Base-by-base conservation (phyloP, 352 stramenopile genomes). In the Globisporangium spiculum region DNA sequence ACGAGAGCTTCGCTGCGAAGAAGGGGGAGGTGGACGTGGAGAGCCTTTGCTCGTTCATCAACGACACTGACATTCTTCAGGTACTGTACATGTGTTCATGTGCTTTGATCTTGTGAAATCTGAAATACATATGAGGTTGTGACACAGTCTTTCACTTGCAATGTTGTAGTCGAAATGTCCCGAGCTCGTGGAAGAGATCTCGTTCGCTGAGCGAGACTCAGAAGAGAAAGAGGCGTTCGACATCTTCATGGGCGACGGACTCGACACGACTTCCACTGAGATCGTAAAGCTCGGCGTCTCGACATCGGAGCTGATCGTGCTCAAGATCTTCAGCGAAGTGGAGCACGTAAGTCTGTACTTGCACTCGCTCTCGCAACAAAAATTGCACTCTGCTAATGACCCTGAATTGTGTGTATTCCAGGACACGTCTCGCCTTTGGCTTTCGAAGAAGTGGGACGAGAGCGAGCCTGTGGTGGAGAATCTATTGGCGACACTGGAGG, bases 381-480 rank as follows among this genome's bases (percentile, higher is more conserved):
- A 22, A 10, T 52, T 55, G 38, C 18, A 32, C 41, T 57, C 4
- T 60, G 18, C 62, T 66, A 22, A 68, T 46, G 57, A 26, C 18
- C 41, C 38, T 55, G 0, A 68, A 1, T 41, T 38, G 1, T 50
- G 9, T 52, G 18, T 52, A 22, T 12, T 36, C 22, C 46, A 93
- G 86, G 84, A 92, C 34, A 93, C 86, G 26, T 80, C 79, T 12
- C 80, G 77, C 1, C 66, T 92, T 1, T 96, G 88, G 88, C 81
- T 94, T 65, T 89, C 80, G 1, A 96, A 93, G 65, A 91, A 86
- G 68, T 96, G 88, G 88, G 88, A 96, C 48, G 84, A 94, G 66
- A 76, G 82, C 12, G 79, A 90, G 26, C 67, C 81, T 24, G 81
- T 96, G 3, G 83, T 96, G 5, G 86, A 92, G 71, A 89, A 75